Conservation (phyloP, 352 stramenopile species). For the Phytophthora aleatoria region DNA sequence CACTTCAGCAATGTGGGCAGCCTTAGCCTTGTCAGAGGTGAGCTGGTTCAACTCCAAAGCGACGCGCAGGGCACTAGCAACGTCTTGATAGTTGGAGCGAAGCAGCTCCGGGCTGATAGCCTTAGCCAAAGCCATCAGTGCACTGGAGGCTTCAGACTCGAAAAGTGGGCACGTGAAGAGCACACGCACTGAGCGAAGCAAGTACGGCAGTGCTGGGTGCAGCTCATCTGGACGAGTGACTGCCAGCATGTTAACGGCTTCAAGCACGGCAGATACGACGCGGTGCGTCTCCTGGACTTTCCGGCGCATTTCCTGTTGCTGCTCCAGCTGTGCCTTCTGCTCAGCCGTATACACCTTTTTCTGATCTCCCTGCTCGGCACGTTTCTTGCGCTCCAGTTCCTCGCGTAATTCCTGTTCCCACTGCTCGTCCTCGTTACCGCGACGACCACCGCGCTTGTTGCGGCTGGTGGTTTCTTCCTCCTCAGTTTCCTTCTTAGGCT, state of each 20-base stretch:
- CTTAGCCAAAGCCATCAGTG: constrained; percentile 55
- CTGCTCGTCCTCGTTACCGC: constrained; percentile 80
- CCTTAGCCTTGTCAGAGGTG: constrained; percentile 45
- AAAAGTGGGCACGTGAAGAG: constrained; percentile 75
- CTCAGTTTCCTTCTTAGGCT: constrained; percentile 54
- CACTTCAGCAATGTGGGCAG: constrained; percentile 41
- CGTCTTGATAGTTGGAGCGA: constrained; percentile 66
- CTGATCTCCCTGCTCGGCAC: constrained; percentile 40
- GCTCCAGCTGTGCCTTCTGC: constrained; percentile 56
- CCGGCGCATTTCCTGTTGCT: constrained; percentile 64
- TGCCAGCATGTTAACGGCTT: constrained; percentile 69
- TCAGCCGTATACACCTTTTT: constrained; percentile 56
- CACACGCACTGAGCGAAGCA: constrained; percentile 53
- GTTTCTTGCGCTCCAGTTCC: constrained; percentile 80
- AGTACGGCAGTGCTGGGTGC: constrained; percentile 68
- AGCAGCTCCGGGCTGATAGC: constrained; percentile 69
- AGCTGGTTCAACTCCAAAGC: constrained; percentile 51
- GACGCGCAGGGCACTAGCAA: constrained; percentile 64
- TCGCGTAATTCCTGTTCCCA: constrained; percentile 87
- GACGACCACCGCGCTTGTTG: constrained; percentile 47
- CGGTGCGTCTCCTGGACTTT: constrained; percentile 51
- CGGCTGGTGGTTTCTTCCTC: constrained; percentile 30
- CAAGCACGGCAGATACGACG: constrained; percentile 56
- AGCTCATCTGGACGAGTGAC: constrained; percentile 64
- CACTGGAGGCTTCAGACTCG: constrained; percentile 37